phyloP scores from a whole-genome alignment of 495 filamentous ascomycete species.

The Gamarada debralockiae region DNA sequence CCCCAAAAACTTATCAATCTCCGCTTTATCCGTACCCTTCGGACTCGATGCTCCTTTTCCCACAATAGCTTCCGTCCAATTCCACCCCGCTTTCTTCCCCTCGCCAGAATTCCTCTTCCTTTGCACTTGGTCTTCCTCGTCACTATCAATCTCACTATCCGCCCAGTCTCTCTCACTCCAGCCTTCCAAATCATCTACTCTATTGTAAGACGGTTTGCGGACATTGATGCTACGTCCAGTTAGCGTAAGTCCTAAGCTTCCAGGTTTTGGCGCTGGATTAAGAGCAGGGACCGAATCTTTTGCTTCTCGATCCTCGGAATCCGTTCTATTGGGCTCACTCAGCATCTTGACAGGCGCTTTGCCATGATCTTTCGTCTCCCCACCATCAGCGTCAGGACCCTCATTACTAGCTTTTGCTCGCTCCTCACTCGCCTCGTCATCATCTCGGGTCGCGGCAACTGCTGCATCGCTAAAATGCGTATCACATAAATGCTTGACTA shows the following conservation, averaged over 20 bases:
- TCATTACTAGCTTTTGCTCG: conserved; percentile 34
- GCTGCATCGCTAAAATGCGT: conserved; percentile 80
- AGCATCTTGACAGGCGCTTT: conserved; percentile 2
- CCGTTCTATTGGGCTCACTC: conserved; percentile 25
- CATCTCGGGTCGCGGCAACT: conserved; percentile 55
- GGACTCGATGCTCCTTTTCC: conserved; percentile 31
- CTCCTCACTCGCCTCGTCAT: conserved; percentile 37
- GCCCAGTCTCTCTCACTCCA: conserved; percentile 53
- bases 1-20: conserved; percentile 18
- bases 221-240: neutral
- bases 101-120: neutral
- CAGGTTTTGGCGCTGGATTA: conserved; percentile 12
- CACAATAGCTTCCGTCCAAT: conserved; percentile 55
- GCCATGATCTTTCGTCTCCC: conserved; percentile 28
- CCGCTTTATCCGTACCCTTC: conserved; percentile 13
- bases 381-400: conserved; percentile 34
- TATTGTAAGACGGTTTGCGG: neutral
- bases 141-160: conserved; percentile 47
- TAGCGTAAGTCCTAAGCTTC: conserved; percentile 12
- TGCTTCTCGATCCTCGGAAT: conserved; percentile 36
- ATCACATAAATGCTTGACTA: conserved; percentile 88
- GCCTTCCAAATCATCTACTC: conserved; percentile 32
- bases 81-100: conserved; percentile 37
- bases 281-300: conserved; percentile 34
- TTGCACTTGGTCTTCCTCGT: conserved; percentile 21